Conservation (phyloP, 495 filamentous ascomycete genomes). For the Tuber brumale region DNA sequence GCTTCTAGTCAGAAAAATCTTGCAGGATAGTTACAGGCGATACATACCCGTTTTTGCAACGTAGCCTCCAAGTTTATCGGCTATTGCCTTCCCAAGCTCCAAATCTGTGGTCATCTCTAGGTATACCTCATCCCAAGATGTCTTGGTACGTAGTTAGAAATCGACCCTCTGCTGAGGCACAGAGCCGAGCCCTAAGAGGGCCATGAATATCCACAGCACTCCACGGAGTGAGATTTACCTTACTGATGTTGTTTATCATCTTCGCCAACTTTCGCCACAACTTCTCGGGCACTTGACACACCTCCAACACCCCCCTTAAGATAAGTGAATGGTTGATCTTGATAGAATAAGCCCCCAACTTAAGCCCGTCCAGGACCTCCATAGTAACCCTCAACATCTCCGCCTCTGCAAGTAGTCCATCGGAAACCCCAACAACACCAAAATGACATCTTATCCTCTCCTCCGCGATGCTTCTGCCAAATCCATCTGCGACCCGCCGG, state of each 20-base stretch:
- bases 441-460: slow-evolving; percentile 92
- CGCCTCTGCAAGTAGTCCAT: slow-evolving; percentile 84
- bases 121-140: slow-evolving; percentile 67
- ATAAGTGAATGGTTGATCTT: slow-evolving; percentile 93
- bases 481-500: slow-evolving; percentile 42
- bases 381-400: slow-evolving; percentile 73
- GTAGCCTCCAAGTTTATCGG: slow-evolving; percentile 74
- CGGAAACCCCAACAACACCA: slow-evolving; percentile 78
- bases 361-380: slow-evolving; percentile 74
- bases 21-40: background rate
- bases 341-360: slow-evolving; percentile 62
- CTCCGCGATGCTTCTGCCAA: slow-evolving; percentile 57
- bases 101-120: slow-evolving; percentile 86
- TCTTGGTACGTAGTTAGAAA: slow-evolving; percentile 3
- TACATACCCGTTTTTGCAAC: slow-evolving; percentile 58
- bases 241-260: slow-evolving; percentile 89
- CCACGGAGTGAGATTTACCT: slow-evolving; percentile 4
- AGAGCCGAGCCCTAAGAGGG: background rate
- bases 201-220: background rate
- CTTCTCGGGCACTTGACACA: slow-evolving; percentile 76
- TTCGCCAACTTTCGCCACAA: slow-evolving; percentile 55
- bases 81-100: slow-evolving; percentile 60
- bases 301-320: slow-evolving; percentile 79
- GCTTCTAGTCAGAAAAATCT: background rate
- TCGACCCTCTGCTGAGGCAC: background rate